Base-by-base conservation (phyloP, 768 basidiomycete species). In the Gymnopilus dilepis region DNA sequence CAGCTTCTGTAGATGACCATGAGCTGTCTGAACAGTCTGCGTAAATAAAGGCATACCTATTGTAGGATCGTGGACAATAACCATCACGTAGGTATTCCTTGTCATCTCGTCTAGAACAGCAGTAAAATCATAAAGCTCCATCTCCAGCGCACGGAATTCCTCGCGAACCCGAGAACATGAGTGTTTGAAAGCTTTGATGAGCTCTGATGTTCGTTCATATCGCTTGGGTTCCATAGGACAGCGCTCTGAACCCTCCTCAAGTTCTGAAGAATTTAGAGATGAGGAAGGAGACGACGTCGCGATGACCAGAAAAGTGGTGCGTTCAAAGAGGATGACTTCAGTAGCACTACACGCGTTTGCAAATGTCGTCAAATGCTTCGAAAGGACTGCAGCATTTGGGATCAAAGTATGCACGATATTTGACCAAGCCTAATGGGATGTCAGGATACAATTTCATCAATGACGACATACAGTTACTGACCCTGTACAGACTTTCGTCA, bases 291-390 rank as follows among this genome's bases (percentile, higher is more conserved):
- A 84, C 21, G 91, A 91, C 2, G 92, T 92, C 4, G 97, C 95
- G 64, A 99, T 95, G 67, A 99, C 96, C 56, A 99, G 90, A 79
- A 99, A 99, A 31, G 97, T 99, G 8, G 95, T 96, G 54, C 94
- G 90, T 72, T 99, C 97, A 69, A 99, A 99, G 40, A 98, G 86
- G 68, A 99, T 89, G 59, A 95, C 94, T 75, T 99, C 97, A 0
- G 91, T 92, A 6, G 96, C 95, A 64, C 85, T 90, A 72, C 95
- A 95, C 0, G 94, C 88, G 48, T 87, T 82, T 13, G 95, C 92
- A 61, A 99, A 91, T 52, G 88, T 92, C 6, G 88, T 85, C 17
- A 99, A 85, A 67, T 99, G 95, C 64, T 84, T 88, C 2, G 91
- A 88, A 40, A 99, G 89, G 45, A 94, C 87, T n/a, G 87, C 79